A percentile compares a stretch with the other conserved stretches of the same genome.
Conservation (phyloP, 2,329 filamentous ascomycete species). For the Apiospora pterosperma region DNA sequence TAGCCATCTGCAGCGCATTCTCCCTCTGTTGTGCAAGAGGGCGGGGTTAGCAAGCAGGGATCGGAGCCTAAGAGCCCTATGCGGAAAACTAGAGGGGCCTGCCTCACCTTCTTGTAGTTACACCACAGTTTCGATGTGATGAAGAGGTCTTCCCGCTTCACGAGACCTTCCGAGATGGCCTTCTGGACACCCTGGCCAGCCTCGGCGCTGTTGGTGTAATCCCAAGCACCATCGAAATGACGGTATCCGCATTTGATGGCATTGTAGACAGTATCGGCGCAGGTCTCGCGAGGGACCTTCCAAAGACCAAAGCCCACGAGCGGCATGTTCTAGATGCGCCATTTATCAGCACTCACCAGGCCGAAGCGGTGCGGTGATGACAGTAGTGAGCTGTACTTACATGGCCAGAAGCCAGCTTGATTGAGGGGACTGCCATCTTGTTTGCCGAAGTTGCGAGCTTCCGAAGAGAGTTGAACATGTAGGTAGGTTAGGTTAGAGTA, state of each 20-base stretch:
- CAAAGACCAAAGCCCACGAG: conserved; percentile 39
- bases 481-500: not conserved
- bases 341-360: not conserved
- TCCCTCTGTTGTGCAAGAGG: conserved; percentile 33
- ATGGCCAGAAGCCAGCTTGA: conserved; percentile 34
- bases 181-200: conserved; percentile 61
- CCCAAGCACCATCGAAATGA: conserved; percentile 50
- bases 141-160: conserved; percentile 63
- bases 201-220: conserved; percentile 63
- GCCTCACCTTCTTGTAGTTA: conserved; percentile 47
- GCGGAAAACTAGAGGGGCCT: too few relatives aligned
- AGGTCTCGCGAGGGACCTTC: conserved; percentile 33
- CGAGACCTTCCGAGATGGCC: conserved; percentile 52
- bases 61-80: not conserved
- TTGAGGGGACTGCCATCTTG: conserved; percentile 16
- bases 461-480: not conserved
- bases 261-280: conserved; percentile 57
- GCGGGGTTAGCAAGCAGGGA: not conserved
- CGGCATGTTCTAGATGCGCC: conserved; percentile 31
- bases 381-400: conserved; percentile 17
- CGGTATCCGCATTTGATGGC: conserved; percentile 52
- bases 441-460: not conserved
- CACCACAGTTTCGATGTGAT: conserved; percentile 68
- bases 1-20: conserved; percentile 59
- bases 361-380: conserved; percentile 10